Conservation (phyloP, 805 yeast species). For the Cyberlindnera maritima region DNA sequence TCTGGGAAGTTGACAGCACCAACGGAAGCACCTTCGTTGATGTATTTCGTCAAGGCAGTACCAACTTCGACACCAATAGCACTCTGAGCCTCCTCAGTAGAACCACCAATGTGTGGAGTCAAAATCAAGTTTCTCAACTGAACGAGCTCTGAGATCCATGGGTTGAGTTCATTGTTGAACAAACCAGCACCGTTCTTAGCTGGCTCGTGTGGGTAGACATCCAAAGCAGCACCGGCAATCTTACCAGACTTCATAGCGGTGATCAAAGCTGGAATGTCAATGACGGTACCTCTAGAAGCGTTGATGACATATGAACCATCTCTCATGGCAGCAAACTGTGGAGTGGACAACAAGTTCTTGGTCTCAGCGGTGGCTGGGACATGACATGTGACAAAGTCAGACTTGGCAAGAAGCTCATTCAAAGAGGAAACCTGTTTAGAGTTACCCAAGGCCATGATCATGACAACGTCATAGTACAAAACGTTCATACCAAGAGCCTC, state of each 20-base stretch:
- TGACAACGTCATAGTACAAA: conserved; percentile 83
- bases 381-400: conserved; percentile 91
- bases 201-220: conserved; percentile 96
- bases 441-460: conserved; percentile 96
- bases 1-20: conserved; percentile 99
- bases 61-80: conserved; percentile 97
- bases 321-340: conserved; percentile 95
- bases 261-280: conserved; percentile 91
- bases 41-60: conserved; percentile 79
- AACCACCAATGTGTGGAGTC: conserved; percentile 98
- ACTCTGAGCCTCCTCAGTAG: conserved; percentile 97
- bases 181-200: conserved; percentile 89
- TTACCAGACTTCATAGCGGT: conserved; percentile 91
- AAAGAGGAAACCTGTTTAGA: conserved; percentile 88
- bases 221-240: conserved; percentile 95
- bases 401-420: conserved; percentile 71
- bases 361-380: conserved; percentile 96
- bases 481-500: conserved; percentile 98
- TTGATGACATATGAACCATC: conserved; percentile 92
- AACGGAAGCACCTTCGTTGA: conserved; percentile 91
- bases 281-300: conserved; percentile 97
- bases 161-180: conserved; percentile 71
- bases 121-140: conserved; percentile 84
- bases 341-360: conserved; percentile 80
- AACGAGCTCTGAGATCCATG: conserved; percentile 80